Evolutionary conservation across 2,329 filamentous ascomycete species (phyloP).

Genomic region (Gnomoniopsis smithogilvyi): DNA sequence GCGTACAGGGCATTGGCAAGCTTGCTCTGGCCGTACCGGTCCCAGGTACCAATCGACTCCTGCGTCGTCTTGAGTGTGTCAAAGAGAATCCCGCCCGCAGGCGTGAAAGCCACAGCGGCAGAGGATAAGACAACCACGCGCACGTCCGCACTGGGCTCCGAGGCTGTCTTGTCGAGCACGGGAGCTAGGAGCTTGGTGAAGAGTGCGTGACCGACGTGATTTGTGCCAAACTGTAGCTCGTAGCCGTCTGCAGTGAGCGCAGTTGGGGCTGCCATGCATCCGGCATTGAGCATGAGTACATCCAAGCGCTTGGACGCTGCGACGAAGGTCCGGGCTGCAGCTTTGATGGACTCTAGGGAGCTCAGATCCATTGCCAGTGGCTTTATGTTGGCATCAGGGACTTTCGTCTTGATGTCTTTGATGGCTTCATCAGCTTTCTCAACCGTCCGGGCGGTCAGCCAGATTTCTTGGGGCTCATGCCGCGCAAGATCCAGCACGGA

Average conservation of each 20-base stretch:
- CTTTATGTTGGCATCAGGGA: constrained; percentile 21
- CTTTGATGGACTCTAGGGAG: constrained; percentile 39
- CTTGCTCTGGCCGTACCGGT: constrained; percentile 30
- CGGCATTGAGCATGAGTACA: constrained; percentile 39
- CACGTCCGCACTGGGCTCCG: constrained; percentile 22
- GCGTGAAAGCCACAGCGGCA: constrained; percentile 21
- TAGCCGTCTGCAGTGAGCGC: constrained; percentile 41
- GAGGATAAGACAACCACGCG: constrained; percentile 30
- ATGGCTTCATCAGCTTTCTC: constrained; percentile 33
- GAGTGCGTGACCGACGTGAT: constrained; percentile 47
- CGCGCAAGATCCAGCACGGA: constrained; percentile 39
- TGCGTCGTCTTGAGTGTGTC: constrained; percentile 25
- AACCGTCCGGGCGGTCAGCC: constrained; percentile 33
- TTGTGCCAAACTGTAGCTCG: constrained; percentile 46
- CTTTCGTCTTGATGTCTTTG: constrained; percentile 30
- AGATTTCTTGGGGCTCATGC: constrained; percentile 31
- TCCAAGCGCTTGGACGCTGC: constrained; percentile 19
- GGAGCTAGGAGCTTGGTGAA: constrained; percentile 37
- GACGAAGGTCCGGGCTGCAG: constrained; percentile 35
- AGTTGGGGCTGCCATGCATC: constrained; percentile 36
- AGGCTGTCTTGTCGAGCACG: constrained; percentile 26
- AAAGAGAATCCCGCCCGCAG: constrained; percentile 27
- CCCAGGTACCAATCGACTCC: constrained; percentile 20
- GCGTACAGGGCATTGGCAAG: constrained; percentile 29
- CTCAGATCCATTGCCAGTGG: constrained; percentile 42